Evolutionary conservation across 108 stramenopile species (phyloP).

Genomic region (Chaetoceros muelleri): DNA sequence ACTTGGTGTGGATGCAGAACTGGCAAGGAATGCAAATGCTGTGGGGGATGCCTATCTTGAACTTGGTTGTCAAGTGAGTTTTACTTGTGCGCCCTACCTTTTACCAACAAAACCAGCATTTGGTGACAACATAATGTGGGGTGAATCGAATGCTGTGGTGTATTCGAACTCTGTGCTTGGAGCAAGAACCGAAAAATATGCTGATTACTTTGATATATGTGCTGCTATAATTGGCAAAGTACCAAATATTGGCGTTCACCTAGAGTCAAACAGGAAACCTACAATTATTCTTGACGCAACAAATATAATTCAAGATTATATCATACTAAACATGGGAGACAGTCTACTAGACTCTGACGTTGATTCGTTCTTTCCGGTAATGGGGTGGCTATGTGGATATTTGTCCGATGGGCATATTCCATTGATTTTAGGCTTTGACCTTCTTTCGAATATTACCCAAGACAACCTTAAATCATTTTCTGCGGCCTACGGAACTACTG

Average conservation of each 20-base stretch:
- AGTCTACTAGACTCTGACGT: conserved; percentile 7
- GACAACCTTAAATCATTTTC: conserved; percentile 77
- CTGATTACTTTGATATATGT: conserved; percentile 82
- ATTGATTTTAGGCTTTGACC: conserved; percentile 57
- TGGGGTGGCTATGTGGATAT: conserved; percentile 65
- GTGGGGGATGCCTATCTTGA: conserved; percentile 65
- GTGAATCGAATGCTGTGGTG: conserved; percentile 79
- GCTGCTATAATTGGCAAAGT: conserved; percentile 61
- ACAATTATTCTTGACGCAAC: conserved; percentile 43
- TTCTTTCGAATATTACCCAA: conserved; percentile 18
- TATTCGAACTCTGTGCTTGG: conserved; percentile 70
- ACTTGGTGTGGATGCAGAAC: conserved; percentile 33
- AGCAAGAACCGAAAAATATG: conserved; percentile 75
- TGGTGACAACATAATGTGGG: conserved; percentile 58
- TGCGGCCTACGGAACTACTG: conserved; percentile 81
- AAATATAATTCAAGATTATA: conserved; percentile 14
- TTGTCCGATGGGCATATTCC: conserved; percentile 66
- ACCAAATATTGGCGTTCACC: conserved; percentile 45
- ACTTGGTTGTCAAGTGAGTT: conserved; percentile 48
- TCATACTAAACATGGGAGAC: conserved; percentile 1
- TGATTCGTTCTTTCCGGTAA: conserved; percentile 47
- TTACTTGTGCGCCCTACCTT: conserved; percentile 84
- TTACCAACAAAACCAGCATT: conserved; percentile 19
- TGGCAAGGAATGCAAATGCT: conserved; percentile 31
- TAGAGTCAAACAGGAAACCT: conserved; percentile 38